phyloP scores from a whole-genome alignment of 2,329 filamentous ascomycete genomes.

The Aureobasidium sp. region DNA sequence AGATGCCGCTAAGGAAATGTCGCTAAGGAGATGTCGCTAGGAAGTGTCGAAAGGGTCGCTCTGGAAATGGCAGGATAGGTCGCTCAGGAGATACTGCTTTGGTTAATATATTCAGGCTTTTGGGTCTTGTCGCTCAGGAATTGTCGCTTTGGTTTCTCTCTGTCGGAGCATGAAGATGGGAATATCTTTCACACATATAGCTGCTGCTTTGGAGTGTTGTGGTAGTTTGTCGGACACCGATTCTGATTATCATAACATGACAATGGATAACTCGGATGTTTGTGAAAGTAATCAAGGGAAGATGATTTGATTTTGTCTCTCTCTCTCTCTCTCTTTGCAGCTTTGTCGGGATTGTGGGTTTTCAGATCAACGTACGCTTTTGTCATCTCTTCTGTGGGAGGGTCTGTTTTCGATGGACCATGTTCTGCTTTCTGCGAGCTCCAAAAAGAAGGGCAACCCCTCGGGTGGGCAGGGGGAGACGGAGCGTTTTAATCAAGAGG shows the following conservation, averaged over 20 bases:
- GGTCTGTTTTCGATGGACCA: neutral
- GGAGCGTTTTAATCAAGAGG: neutral
- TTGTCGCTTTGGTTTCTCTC: neutral
- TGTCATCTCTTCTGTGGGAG: neutral
- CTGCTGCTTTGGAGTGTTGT: constrained; percentile 8
- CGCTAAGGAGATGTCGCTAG: neutral
- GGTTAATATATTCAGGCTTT: neutral
- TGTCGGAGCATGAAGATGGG: neutral
- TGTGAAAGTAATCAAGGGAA: neutral
- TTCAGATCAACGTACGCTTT: neutral
- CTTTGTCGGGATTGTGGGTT: neutral
- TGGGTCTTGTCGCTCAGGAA: neutral
- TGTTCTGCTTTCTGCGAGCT: neutral
- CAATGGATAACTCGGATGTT: neutral
- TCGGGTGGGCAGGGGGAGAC: neutral
- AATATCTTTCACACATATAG: neutral
- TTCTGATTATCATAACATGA: neutral
- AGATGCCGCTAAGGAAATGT: neutral
- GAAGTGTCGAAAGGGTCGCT: neutral
- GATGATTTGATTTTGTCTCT: constrained; percentile 2
- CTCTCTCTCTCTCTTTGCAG: neutral
- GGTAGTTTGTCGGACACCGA: neutral
- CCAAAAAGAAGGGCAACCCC: neutral
- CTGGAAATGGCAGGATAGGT: neutral
- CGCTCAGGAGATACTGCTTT: constrained; percentile 9